Base-by-base conservation (phyloP, 352 stramenopile species). In the Phytophthora fragariae region DNA sequence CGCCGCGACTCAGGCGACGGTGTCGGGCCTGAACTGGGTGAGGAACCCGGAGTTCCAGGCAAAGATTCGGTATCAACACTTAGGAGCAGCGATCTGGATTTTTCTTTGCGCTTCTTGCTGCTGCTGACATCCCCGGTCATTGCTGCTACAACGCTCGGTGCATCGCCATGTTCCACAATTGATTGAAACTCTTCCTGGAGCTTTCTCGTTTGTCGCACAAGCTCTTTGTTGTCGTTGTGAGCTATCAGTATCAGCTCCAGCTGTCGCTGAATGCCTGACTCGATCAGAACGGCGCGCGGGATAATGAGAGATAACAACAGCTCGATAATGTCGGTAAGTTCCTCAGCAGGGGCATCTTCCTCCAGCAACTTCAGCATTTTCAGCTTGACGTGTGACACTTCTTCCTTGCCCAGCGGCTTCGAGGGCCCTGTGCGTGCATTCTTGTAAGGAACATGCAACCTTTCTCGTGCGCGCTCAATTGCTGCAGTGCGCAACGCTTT, bases 221-320 rank as follows among this genome's bases (percentile, higher is more conserved):
- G 76, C 60, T 96, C 89, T 73, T 94, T 94, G 83, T 95, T 94
- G 73, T 96, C 88, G 50, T 94, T 92, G 67, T 95, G 85, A 11
- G 88, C 86, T 57, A 94, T 91, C 24, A 92, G 61, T 39, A 94
- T 77, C 33, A 95, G 78, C 54, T 92, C 84, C 37, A 96, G 68
- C 69, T 96, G 89, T 15, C 81, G 81, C 65, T 92, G 82, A 47
- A 96, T 78, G 15, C 80, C 84, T 8, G 86, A 93, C 41, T 96
- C 89, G 27, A 92, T 76, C 47, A 96, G 57, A n/a, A 93, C 75
- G n/a, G 89, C 79, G 15, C 77, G 80, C 3, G 89, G 88, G 31
- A 96, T 92, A 21, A 91, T 88, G 41, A 95, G 85, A 2, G 89
- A 93, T 7, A 94, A 68, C 50, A 96, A 57, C 50, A 96, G 65